Base-by-base conservation (phyloP, 257 asterid species). In the Capsicum baccatum region DNA sequence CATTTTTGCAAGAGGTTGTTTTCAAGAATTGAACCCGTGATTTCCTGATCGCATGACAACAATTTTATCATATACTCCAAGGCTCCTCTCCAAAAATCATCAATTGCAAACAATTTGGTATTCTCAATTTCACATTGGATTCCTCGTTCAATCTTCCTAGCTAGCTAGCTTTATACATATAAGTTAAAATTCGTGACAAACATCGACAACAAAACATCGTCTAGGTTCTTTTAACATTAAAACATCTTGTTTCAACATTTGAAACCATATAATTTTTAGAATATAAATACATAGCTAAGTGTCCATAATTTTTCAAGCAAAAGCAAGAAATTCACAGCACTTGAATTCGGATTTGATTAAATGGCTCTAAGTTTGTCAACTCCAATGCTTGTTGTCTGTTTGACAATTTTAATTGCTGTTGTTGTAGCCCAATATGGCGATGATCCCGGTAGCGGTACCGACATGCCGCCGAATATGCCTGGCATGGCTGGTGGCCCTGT, bases 351-450 rank as follows among this genome's bases (percentile, higher is more conserved):
- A 52, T 26, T 74, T 21, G 62, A 3, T 47, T 12, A 69, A 71
- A 81, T 83, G 85, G 82, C 63, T 71, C 42, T 14, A 17, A 62
- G 70, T 68, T 56, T 70, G 60, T 70, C 82, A 42, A 3, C n/a
- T 15, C 35, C 71, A 57, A 63, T 44, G 16, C 13, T 47, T 48
- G 26, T 81, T 62, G 60, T 15, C 8, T 81, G 26, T 81, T 81
- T 81, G 1, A 62, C 26, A 66, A 47, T 81, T 50, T 7, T 62
- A 66, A 52, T 81, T 26, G 76, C 26, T 57, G 47, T 3, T 47
- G 84, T 62, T 39, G 84, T 39, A 62, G 84, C 84, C 11, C 78
- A 81, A 44, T 44, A 81, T 58, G 84, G 84, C 33, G 48, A 47
- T 60, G 84, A 81, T 48, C 42, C 76, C 3, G 71, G 58, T 15